A percentile compares a stretch with the other conserved stretches of the same genome.
phyloP scores from a whole-genome alignment of 768 basidiomycete species.

The Pholiota conissans region DNA sequence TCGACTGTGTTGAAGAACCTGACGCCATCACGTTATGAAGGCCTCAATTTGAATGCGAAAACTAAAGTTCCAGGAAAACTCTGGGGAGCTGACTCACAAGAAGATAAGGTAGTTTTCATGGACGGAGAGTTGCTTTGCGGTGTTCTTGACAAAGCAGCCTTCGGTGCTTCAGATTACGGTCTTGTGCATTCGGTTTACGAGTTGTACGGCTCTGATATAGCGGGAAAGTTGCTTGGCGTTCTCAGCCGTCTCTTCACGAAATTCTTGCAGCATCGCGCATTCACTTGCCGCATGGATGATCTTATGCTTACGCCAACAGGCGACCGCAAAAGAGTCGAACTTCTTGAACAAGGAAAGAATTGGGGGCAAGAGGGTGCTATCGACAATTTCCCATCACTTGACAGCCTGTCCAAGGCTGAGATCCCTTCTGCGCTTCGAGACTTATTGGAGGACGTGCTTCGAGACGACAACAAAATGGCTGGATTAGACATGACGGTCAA shows the following conservation, averaged over 20 bases:
- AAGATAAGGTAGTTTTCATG: conserved; percentile 87
- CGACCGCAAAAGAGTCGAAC: conserved; percentile 63
- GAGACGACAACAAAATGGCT: conserved; percentile 97
- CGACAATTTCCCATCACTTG: conserved; percentile 84
- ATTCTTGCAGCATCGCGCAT: conserved; percentile 94
- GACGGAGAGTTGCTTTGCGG: conserved; percentile 94
- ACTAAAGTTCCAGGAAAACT: conserved; percentile 87
- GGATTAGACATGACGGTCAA: conserved; percentile 93
- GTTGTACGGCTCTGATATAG: conserved; percentile 85
- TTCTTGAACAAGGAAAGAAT: conserved; percentile 65
- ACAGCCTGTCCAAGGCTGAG: conserved; percentile 48
- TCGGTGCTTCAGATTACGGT: conserved; percentile 94
- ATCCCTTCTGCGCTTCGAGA: conserved; percentile 54
- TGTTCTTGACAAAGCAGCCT: conserved; percentile 95
- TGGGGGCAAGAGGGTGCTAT: conserved; percentile 88
- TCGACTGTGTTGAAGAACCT: conserved; percentile 94
- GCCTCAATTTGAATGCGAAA: conserved; percentile 82
- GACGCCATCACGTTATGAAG: conserved; percentile 74
- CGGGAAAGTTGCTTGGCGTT: conserved; percentile 90
- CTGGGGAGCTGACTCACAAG: conserved; percentile 80
- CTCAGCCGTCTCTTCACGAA: conserved; percentile 95
- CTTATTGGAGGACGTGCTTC: conserved; percentile 87
- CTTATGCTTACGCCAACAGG: conserved; percentile 84
- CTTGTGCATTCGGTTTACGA: conserved; percentile 97
- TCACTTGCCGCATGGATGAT: conserved; percentile 99